Evolutionary conservation across 2,329 filamentous ascomycete genomes (phyloP).

Genomic region (Domatiomyces catenatus): DNA sequence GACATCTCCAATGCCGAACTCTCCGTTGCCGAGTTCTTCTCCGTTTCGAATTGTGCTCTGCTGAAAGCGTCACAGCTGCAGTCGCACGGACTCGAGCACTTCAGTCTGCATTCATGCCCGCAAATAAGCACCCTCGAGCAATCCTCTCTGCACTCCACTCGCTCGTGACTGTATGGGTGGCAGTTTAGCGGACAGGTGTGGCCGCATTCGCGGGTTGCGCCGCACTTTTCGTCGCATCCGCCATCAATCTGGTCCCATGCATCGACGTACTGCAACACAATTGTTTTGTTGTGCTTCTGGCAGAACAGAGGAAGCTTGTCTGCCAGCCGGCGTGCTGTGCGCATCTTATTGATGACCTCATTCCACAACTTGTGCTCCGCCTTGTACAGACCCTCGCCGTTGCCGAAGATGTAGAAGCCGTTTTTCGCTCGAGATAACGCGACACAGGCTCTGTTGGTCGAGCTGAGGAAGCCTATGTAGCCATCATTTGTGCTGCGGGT

Average conservation of each 20-base stretch:
- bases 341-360: slow-evolving; percentile 32
- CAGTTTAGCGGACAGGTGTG: slow-evolving; percentile 39
- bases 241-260: slow-evolving; percentile 38
- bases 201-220: slow-evolving; percentile 31
- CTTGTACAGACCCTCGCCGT: slow-evolving; percentile 39
- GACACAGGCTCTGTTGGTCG: slow-evolving; percentile 48
- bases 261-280: slow-evolving; percentile 27
- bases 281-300: slow-evolving; percentile 39
- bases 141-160: slow-evolving; percentile 21
- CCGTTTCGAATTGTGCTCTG: not conserved
- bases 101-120: slow-evolving; percentile 9
- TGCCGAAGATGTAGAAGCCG: slow-evolving; percentile 76
- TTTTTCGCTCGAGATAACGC: slow-evolving; percentile 55
- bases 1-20: not conserved
- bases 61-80: slow-evolving; percentile 8
- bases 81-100: slow-evolving; percentile 10
- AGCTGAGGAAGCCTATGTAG: slow-evolving; percentile 58
- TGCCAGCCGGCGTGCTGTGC: slow-evolving; percentile 26
- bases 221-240: slow-evolving; percentile 38
- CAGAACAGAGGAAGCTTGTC: slow-evolving; percentile 50
- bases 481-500: slow-evolving; percentile 50
- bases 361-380: slow-evolving; percentile 36
- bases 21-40: not conserved
- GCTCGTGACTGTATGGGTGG: slow-evolving; percentile 27
- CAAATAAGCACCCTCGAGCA: slow-evolving; percentile 19